Base-by-base conservation (phyloP, 2,329 filamentous ascomycete species). In the Mycosphaerelloides madeirae region DNA sequence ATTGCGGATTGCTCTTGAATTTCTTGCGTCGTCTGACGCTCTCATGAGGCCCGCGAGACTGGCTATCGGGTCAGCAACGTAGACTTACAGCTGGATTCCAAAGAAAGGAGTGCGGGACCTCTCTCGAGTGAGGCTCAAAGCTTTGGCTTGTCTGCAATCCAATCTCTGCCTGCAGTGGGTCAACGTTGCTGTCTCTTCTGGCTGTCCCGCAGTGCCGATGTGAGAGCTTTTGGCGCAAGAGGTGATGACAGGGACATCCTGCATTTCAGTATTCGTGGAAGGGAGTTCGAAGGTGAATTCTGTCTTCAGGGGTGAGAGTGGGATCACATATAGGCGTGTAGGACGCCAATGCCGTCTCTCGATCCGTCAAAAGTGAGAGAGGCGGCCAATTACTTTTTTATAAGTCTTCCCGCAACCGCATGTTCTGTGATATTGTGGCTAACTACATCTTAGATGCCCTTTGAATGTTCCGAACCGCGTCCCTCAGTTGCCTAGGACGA, bases 111-210 rank as follows among this genome's bases (percentile, higher is more conserved):
- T 9, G 68, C 69, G 76, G 87, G 87, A 88, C 86, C 85, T 88
- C 87, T 88, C 85, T 80, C 65, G 83, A 79, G 85, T 89, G 88
- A 85, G 85, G 74, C 83, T 94, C 87, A 94, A 88, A 89, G 87
- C 75, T 82, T 88, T 74, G 87, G 78, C 87, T 91, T 90, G 86
- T 91, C 87, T 73, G 77, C 56, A 72, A 56, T 61, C 62, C 64
- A 54, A 40, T 44, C 39, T 50, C 50, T 44, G 56, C 58, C 50
- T 43, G 49, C n/a, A 6, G 33, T 19, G 48, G 22, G 44, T 31
- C 36, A 32, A 29, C 35, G 19, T 33, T 38, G 41, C 34, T 38
- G 31, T 34, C 19, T 32, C 33, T 32, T n/a, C 7, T 14, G 15
- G 5, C 13, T 33, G 16, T 25, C 9, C 22, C 5, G 22, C 22